Conservation (phyloP, 2,329 filamentous ascomycete genomes). For the Diplodia scrobiculata region DNA sequence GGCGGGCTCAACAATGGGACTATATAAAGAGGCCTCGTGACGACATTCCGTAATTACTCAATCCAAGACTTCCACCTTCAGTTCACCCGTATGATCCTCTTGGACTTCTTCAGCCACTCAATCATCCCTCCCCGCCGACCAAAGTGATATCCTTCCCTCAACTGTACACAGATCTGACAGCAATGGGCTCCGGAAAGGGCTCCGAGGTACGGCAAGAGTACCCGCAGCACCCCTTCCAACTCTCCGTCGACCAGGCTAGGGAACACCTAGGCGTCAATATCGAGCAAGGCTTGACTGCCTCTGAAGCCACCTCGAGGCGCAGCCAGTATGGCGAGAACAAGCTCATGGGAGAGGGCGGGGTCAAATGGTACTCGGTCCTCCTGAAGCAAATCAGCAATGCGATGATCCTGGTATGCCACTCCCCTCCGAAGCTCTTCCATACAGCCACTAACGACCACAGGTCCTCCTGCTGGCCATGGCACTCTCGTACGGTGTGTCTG, state of each 20-base stretch:
- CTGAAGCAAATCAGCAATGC: slow-evolving; percentile 45
- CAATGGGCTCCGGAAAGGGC: slow-evolving; percentile 32
- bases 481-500: slow-evolving; percentile 63
- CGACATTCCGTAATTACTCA: not conserved
- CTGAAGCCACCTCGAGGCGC: slow-evolving; percentile 30
- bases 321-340: slow-evolving; percentile 34
- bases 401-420: slow-evolving; percentile 39
- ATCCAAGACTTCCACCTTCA: slow-evolving; percentile 1
- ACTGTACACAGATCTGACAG: not conserved
- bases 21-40: slow-evolving; percentile 18
- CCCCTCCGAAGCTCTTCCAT: not conserved
- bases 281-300: slow-evolving; percentile 32
- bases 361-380: slow-evolving; percentile 35
- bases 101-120: slow-evolving; percentile 21
- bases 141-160: slow-evolving; percentile 2
- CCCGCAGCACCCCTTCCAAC: slow-evolving; percentile 33
- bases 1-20: slow-evolving; percentile 4
- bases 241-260: slow-evolving; percentile 30
- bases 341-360: slow-evolving; percentile 32
- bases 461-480: slow-evolving; percentile 76
- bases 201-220: slow-evolving; percentile 30
- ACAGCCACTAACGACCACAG: slow-evolving; percentile 45
- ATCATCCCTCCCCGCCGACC: slow-evolving; percentile 14
- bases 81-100: slow-evolving; percentile 4
- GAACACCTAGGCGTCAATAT: slow-evolving; percentile 30